A percentile compares a stretch with the other conserved stretches of the same genome.
Conservation (phyloP, 768 basidiomycete genomes). For the Tricholoma sp. region DNA sequence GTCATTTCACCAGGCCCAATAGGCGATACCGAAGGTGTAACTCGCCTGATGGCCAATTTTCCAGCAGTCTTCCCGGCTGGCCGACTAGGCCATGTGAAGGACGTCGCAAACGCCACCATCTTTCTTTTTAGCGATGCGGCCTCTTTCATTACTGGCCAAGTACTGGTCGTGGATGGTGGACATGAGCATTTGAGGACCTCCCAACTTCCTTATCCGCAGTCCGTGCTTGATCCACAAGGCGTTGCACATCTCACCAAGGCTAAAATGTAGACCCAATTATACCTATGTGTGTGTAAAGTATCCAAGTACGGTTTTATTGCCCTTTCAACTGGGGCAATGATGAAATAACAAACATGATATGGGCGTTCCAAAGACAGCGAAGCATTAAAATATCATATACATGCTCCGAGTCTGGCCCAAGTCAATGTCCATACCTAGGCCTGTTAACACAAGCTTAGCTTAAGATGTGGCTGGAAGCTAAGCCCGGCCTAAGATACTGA, state of each 20-base stretch:
- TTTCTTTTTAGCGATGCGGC: slow-evolving; percentile 85
- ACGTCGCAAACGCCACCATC: slow-evolving; percentile 66
- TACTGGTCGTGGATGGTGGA: slow-evolving; percentile 70
- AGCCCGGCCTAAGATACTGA: no score
- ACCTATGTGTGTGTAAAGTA: background rate
- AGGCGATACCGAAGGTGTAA: slow-evolving; percentile 67
- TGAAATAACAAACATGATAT: no score
- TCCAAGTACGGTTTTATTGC: no score
- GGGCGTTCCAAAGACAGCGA: no score
- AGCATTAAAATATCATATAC: no score
- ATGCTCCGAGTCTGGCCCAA: no score
- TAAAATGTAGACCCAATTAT: slow-evolving; percentile 25
- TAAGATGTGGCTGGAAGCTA: no score
- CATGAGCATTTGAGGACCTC: slow-evolving; percentile 44
- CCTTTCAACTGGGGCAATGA: no score
- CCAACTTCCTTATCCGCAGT: slow-evolving; percentile 56
- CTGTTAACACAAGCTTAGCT: no score
- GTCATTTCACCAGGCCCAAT: slow-evolving; percentile 85
- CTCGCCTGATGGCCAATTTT: slow-evolving; percentile 40
- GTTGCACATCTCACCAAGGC: slow-evolving; percentile 48
- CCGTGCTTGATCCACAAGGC: slow-evolving; percentile 56
- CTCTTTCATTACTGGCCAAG: slow-evolving; percentile 68
- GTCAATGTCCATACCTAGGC: no score
- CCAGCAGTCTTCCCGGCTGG: slow-evolving; percentile 30
- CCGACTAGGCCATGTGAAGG: slow-evolving; percentile 52